Evolutionary conservation across 1,284 basidiomycete species (phyloP), one percentile per base, ranked within the genome.

Genomic region (Rhodotorula sp.): DNA sequence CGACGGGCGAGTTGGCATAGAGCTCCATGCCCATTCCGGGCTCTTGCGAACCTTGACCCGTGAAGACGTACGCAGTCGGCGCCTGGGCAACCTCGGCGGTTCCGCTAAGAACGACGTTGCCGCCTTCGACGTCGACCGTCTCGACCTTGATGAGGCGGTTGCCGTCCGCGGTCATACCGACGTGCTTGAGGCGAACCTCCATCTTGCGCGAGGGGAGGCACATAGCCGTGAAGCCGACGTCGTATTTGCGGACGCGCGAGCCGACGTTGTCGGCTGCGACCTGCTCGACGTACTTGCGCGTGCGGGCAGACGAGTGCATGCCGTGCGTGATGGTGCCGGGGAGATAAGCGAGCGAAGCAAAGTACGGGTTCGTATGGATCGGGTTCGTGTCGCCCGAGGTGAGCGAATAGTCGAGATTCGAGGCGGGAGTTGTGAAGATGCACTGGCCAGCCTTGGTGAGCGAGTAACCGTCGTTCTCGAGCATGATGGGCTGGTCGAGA

Each of bases 1-100:
- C 96, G 50, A 94, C 93, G 53, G 91, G 89, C 18, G 93, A 97
- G 75, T 83, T 87, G 80, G 88, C 89, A 85, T 98, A 99, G 6
- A 99, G 86, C 77, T 98, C 94, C 94, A 99, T 98, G 52, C 96
- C 95, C 95, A 99, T 99, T 50, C 94, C 93, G 59, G 90, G 89
- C 81, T 99, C 95, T 81, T 99, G 96, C 31, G 94, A 98, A 65
- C 95, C 95, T 81, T 99, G 95, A 60, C 95, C 95, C 64, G 95
- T 99, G 85, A 98, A 98, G 78, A 97, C 93, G 78, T 98, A 98
- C 60, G 92, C 92, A 24, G 94, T 96, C 22, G 88, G 87, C 4
- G 92, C 88, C 81, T 98, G 95, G 22, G 88, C 88, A 73, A 98
- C 92, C 81, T 97, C 93, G 59, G 95, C 91, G 28, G 90, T 87